A percentile compares a stretch with the other conserved stretches of the same genome.
Evolutionary conservation across 1,284 basidiomycete genomes (phyloP).

Genomic region (Leccinum subrobustum): DNA sequence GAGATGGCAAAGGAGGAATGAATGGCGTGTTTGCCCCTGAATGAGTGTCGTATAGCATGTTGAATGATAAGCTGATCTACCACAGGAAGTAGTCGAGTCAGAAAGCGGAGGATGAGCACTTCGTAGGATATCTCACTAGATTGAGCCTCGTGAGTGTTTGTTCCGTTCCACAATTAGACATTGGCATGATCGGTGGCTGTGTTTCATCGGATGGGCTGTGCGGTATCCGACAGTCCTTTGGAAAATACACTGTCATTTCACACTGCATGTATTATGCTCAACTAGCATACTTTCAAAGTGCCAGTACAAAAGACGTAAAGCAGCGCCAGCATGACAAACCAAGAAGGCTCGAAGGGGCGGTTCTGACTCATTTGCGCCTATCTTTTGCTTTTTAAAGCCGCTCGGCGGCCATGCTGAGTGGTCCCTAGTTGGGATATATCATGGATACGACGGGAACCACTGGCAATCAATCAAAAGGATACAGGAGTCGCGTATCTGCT

Average conservation of each 20-base stretch:
- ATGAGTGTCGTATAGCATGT: constrained; percentile 31
- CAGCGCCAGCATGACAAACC: not conserved
- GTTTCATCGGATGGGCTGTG: constrained; percentile 3
- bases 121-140: constrained; percentile 6
- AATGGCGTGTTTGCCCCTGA: constrained; percentile 33
- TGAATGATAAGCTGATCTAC: not conserved
- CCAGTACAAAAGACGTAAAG: not conserved
- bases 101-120: not conserved
- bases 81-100: not conserved
- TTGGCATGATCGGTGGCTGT: constrained; percentile 29
- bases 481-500: not conserved
- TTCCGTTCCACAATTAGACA: constrained; percentile 5
- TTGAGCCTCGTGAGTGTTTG: not conserved
- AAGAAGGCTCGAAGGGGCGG: not conserved
- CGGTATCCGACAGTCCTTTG: not conserved
- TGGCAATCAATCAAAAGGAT: not conserved
- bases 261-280: not conserved
- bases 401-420: too few species aligned
- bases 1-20: constrained; percentile 34
- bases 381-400: not conserved
- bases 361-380: not conserved
- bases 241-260: not conserved
- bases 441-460: too few species aligned
- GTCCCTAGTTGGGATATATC: too few species aligned
- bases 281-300: not conserved